phyloP scores from a whole-genome alignment of 129 eudicot genomes.

The Helianthus tuberosus region DNA sequence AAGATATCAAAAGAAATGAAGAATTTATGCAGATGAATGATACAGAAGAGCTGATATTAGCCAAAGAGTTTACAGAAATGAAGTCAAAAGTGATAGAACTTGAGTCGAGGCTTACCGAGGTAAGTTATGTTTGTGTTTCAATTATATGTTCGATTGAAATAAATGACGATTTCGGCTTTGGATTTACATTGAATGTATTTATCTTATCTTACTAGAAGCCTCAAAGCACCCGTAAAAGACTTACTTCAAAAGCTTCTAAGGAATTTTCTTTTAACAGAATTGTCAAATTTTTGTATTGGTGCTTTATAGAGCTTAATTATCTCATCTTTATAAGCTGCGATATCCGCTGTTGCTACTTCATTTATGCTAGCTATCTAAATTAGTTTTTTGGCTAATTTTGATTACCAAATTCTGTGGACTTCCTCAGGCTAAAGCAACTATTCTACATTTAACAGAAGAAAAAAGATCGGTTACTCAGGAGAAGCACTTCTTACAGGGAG shows the following conservation, averaged over 20 bases:
- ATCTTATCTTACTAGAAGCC: neutral
- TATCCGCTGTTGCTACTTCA: neutral
- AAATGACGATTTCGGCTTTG: neutral
- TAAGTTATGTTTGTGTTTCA: conserved; percentile 28
- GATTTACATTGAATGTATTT: neutral
- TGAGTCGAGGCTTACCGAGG: conserved; percentile 66
- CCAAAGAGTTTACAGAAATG: conserved; percentile 53
- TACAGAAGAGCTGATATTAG: conserved; percentile 41
- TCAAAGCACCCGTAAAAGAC: neutral
- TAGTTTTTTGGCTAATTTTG: neutral
- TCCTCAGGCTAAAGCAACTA: conserved; percentile 42
- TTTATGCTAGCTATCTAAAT: conserved; percentile 16
- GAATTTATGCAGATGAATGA: conserved; percentile 28
- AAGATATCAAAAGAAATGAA: conserved; percentile 16
- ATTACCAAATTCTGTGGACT: conserved; percentile 26
- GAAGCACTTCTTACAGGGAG: conserved; percentile 43
- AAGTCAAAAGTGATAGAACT: conserved; percentile 62
- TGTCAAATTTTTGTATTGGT: neutral
- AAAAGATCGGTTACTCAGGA: conserved; percentile 38
- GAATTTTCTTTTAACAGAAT: neutral
- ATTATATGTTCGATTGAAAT: neutral
- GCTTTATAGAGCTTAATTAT: neutral
- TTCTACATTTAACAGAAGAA: conserved; percentile 40
- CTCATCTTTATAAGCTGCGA: conserved; percentile 19
- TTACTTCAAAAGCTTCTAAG: neutral